Evolutionary conservation across 2,329 filamentous ascomycete genomes (phyloP), one percentile per base, ranked within the genome.

Genomic region (Pleomassaria siparia): DNA sequence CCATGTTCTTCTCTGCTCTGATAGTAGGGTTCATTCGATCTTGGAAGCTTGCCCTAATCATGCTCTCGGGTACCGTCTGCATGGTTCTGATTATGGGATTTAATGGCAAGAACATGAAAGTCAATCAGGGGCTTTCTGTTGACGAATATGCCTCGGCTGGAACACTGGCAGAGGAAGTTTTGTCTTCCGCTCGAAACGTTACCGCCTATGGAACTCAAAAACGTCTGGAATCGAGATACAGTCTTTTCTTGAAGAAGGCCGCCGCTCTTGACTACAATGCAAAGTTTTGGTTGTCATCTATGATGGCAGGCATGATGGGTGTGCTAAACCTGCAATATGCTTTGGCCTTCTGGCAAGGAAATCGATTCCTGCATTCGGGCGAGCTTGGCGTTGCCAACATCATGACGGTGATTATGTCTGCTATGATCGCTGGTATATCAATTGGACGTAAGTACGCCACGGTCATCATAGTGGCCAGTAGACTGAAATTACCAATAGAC

Each of bases 171-270:
- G 94, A 97, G 65, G 94, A 99, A 72, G 92, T 96, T 44, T 82
- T 99, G 62, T 91, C 89, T 69, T 96, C 91, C 1, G 87, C 97
- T 58, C 85, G 94, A 54, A 97, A 95, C 64, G 88, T 92, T 6
- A 85, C 89, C 7, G 94, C 94, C 24, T 99, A 96, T 63, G 90
- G 90, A 35, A 96, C 91, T 0, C 91, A 97, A 70, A 88, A 92
- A 46, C 91, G 92, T 54, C 80, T 97, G n/a, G 89, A 92, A 10
- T 80, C 80, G 53, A 87, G 92, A 69, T 97, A 97, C 66, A 88
- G 95, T 59, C 68, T 65, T 2, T 88, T 95, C 67, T 76, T 97
- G 25, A 72, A 73, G 35, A 79, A 81, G 45, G 91, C 91, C 12
- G 86, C 94, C 64, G 81, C 77, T 57, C 90, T 81, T 66, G 94